Conservation (phyloP, 805 yeast genomes). For the Wickerhamiella spandovensis region DNA sequence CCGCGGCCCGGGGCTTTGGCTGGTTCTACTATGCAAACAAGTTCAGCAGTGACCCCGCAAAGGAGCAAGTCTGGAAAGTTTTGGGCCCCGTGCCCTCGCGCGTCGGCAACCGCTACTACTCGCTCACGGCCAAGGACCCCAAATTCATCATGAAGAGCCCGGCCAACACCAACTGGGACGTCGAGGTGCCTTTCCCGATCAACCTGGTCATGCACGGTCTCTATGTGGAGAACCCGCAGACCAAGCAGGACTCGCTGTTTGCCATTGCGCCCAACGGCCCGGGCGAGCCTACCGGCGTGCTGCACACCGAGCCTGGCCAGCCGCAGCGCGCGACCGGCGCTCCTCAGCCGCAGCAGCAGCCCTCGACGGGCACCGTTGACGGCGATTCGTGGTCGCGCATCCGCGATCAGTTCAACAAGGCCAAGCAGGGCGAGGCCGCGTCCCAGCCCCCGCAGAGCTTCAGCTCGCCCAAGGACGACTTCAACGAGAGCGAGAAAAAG, state of each 20-base stretch:
- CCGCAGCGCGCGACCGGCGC: neutral
- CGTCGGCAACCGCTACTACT: conserved; percentile 16
- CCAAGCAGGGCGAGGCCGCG: neutral
- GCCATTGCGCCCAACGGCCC: neutral
- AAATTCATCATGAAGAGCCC: conserved; percentile 15
- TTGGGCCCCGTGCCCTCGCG: conserved; percentile 16
- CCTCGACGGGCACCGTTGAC: neutral
- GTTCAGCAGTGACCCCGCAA: conserved; percentile 2
- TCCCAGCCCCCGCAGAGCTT: neutral
- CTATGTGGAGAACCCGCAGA: neutral
- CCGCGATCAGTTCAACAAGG: neutral
- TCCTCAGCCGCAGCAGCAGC: neutral
- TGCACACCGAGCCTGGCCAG: neutral
- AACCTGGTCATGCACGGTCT: conserved; percentile 11
- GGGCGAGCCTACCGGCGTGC: neutral
- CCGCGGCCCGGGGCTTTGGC: conserved; percentile 9
- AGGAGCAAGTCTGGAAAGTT: conserved; percentile 8
- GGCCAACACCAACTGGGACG: conserved; percentile 14
- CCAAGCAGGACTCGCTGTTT: neutral
- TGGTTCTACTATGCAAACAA: conserved; percentile 1
- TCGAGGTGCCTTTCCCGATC: conserved; percentile 16
- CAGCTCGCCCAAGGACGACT: conserved; percentile 9
- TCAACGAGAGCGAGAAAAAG: conserved; percentile 14
- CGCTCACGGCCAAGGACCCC: conserved; percentile 12
- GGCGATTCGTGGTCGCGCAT: neutral